Evolutionary conservation across 345 rosid genomes (phyloP), one percentile per base, ranked within the genome.

Genomic region (Mangifera indica): DNA sequence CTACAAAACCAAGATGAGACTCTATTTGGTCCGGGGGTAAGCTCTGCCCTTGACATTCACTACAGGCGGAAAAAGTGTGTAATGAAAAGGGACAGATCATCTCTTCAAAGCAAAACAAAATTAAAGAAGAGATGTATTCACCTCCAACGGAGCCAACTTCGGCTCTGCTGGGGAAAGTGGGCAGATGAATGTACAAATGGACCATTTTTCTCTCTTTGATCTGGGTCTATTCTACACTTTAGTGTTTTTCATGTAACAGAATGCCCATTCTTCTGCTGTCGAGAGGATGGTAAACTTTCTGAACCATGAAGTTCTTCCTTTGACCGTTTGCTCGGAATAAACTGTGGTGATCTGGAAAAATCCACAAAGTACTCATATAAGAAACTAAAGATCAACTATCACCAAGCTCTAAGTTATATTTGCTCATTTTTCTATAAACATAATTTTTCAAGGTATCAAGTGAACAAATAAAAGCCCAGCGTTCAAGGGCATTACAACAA

Each of bases 231-330:
- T 29, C 32, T 29, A 29, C 32, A 29, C 2, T 29, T 29, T 29
- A 22, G 15, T 9, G 57, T 32, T 60, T 49, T 29, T 67, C 58
- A 69, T 11, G 69, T 69, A 74, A 74, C 75, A 56, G 74, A 60
- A 32, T 79, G 72, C 15, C 69, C 80, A 48, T 64, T 77, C 66
- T 79, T 77, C 51, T 68, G 76, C 58, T 72, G 76, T 78, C 15
- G 60, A 9, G 48, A 55, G 17, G 56, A 76, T 12, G 67, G 66
- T 13, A 48, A 57, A 72, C 72, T 58, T 32, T 59, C 72, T 18
- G 77, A 64, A 49, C 78, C 72, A 25, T 21, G 55, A 42, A 6
- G 34, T 66, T 82, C 71, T 60, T 78, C 80, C 74, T 78, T 85
- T 15, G 66, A 5, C 32, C 80, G 40, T 68, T 82, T 81, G 79